These are phyloP conservation scores for Diaporthe amygdali DNA, from an alignment of 2,329 filamentous ascomycete species.

Conservation along the genomic window DNA sequence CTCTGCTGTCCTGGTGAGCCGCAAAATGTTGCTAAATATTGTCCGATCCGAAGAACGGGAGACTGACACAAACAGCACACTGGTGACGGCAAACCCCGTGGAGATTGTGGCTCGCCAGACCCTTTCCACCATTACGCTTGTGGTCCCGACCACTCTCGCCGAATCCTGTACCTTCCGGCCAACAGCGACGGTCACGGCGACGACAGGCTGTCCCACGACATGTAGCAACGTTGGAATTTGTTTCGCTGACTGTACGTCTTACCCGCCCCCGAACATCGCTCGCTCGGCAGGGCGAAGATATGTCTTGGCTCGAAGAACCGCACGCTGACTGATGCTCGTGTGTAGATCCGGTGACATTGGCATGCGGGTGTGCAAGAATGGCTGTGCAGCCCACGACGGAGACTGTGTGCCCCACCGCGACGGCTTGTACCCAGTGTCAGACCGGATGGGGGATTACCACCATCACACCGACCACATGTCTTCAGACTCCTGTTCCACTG, in stretches of 20 bases:
- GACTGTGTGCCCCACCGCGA: constrained; percentile 5
- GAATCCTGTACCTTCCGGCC: constrained; percentile 10
- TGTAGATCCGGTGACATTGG: not conserved
- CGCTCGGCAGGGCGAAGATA: not conserved
- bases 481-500: not conserved
- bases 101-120: not conserved
- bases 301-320: not conserved
- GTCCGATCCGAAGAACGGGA: no score
- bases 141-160: not conserved
- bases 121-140: not conserved
- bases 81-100: not conserved
- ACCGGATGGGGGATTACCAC: constrained; percentile 10
- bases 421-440: not conserved
- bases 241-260: not conserved
- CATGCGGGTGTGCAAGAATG: not conserved
- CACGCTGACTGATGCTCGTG: not conserved
- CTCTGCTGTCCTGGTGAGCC: not conserved
- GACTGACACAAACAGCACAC: not conserved
- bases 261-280: not conserved
- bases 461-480: not conserved
- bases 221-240: not conserved
- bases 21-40: no score
- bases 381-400: not conserved
- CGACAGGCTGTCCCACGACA: not conserved
- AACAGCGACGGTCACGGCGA: not conserved